phyloP scores from a whole-genome alignment of 495 filamentous ascomycete genomes.

The Penicillium argentinense region DNA sequence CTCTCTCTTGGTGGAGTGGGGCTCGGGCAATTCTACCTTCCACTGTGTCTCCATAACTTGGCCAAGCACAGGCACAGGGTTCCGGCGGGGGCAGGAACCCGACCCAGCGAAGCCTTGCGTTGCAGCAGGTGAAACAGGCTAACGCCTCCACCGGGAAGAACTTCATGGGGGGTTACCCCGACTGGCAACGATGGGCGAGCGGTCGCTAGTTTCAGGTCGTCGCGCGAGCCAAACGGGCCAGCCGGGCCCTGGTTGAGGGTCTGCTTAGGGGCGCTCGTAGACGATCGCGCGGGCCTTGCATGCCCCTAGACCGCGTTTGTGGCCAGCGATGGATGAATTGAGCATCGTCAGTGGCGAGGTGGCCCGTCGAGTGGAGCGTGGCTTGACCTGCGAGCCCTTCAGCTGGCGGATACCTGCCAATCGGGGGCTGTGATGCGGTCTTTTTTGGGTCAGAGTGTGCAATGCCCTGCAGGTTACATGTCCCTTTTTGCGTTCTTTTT shows the following conservation, averaged over 20 bases:
- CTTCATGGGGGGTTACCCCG: constrained; percentile 2
- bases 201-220: constrained; percentile 13
- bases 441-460: neutral
- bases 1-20: constrained; percentile 5
- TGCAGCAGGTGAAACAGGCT: constrained; percentile 16
- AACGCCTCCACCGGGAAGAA: neutral
- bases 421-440: neutral
- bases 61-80: neutral
- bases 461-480: neutral
- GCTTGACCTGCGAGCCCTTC: neutral
- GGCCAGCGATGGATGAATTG: neutral
- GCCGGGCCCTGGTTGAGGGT: neutral
- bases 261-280: too few species aligned
- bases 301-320: neutral
- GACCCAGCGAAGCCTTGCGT: neutral
- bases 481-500: neutral
- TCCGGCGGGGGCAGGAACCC: too few species aligned
- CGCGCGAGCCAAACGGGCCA: neutral
- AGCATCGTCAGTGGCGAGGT: neutral
- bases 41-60: neutral
- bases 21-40: constrained; percentile 1
- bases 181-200: constrained; percentile 7
- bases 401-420: neutral
- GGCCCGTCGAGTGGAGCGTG: neutral
- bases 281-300: constrained; percentile 2